A percentile compares a stretch with the other conserved stretches of the same genome.
These are phyloP conservation scores for Puccinia triticina DNA, from an alignment of 1,284 basidiomycete genomes.

Conservation along the genomic window DNA sequence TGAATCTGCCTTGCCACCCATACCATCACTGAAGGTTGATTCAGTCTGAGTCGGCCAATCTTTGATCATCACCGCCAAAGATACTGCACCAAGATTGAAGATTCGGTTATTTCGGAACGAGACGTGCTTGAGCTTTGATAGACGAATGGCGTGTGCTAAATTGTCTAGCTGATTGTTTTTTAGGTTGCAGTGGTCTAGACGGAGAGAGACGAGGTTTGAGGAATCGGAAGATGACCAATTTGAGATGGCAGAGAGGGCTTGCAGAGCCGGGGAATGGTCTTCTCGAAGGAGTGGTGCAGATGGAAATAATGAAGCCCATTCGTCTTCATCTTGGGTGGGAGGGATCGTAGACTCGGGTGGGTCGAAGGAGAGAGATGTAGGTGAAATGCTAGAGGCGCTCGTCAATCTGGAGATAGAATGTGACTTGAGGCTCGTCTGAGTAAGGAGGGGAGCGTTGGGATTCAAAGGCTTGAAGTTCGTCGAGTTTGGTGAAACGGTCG, in stretches of 20 bases:
- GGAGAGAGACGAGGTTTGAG: slow-evolving; percentile 39
- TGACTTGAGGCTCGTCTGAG: background rate
- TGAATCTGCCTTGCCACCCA: slow-evolving; percentile 51
- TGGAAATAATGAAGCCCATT: slow-evolving; percentile 33
- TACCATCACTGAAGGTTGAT: slow-evolving; percentile 31
- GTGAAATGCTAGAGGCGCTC: background rate
- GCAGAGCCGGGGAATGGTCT: slow-evolving; percentile 31
- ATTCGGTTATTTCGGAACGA: slow-evolving; percentile 85
- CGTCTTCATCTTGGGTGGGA: background rate
- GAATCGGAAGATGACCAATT: slow-evolving; percentile 12
- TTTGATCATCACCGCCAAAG: slow-evolving; percentile 89
- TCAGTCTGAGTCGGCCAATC: slow-evolving; percentile 79
- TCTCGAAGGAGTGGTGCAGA: slow-evolving; percentile 46
- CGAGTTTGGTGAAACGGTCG: background rate
- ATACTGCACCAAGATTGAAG: slow-evolving; percentile 76
- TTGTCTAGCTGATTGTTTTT: slow-evolving; percentile 22
- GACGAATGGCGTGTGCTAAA: slow-evolving; percentile 73
- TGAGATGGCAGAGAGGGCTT: slow-evolving; percentile 44
- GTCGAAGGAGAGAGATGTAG: background rate
- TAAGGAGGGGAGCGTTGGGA: background rate
- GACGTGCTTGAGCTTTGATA: slow-evolving; percentile 79
- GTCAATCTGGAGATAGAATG: background rate
- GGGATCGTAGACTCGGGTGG: background rate
- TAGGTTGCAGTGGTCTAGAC: slow-evolving; percentile 34
- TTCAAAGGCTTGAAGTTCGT: background rate